Conservation (phyloP, 371 early-diverging fungal genomes). For the Thermomucor indicae-seudaticae region DNA sequence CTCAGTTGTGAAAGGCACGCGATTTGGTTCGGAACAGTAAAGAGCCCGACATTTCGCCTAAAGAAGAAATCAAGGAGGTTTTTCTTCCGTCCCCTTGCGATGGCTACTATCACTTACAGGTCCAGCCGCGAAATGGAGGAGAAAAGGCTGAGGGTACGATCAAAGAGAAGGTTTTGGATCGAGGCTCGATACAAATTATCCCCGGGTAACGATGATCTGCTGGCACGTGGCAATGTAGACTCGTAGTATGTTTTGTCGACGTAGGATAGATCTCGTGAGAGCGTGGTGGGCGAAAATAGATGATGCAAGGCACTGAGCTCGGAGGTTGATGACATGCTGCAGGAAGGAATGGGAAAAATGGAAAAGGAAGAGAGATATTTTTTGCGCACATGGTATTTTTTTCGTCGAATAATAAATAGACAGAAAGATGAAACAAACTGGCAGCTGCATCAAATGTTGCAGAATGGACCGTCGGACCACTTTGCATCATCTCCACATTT, state of each 20-base stretch:
- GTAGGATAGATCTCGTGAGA: constrained; percentile 17
- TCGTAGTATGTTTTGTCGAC: constrained; percentile 21
- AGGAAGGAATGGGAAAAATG: too few species aligned
- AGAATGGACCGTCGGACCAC: constrained; percentile 23
- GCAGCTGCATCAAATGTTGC: too few species aligned
- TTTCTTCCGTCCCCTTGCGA: too few species aligned
- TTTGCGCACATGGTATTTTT: too few species aligned
- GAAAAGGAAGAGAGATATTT: too few species aligned
- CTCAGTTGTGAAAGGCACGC: constrained; percentile 24
- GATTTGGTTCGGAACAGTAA: constrained; percentile 26
- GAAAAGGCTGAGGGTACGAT: constrained; percentile 18
- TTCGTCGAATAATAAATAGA: constrained; percentile 1
- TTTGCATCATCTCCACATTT: constrained; percentile 23
- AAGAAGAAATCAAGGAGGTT: not conserved
- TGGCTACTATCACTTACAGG: constrained; percentile 24
- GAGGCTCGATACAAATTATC: too few species aligned
- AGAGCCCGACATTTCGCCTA: constrained; percentile 27
- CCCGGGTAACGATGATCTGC: not conserved
- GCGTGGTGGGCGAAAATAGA: constrained; percentile 32
- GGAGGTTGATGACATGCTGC: not conserved
- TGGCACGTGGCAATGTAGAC: constrained; percentile 1
- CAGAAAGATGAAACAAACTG: too few species aligned
- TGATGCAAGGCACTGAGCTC: constrained; percentile 10
- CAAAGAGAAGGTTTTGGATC: too few species aligned
- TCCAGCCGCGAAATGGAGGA: constrained; percentile 27